Conservation (phyloP, 2,329 filamentous ascomycete species). For the Cryphonectria parasitica region DNA sequence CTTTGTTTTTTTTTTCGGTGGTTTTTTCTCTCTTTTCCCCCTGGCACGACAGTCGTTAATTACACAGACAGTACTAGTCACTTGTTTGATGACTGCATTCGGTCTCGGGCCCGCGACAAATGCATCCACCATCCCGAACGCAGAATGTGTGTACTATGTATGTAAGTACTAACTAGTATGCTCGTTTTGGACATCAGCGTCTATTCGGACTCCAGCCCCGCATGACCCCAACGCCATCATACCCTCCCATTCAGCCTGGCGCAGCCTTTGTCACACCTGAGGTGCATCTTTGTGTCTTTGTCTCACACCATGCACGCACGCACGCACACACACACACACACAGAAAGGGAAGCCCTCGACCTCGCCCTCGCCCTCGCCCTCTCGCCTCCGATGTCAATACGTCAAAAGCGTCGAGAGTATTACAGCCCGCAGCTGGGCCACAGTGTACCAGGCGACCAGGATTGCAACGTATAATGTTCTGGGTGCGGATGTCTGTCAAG, state of each 20-base stretch:
- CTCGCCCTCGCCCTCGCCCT: conserved; percentile 5
- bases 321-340: not conserved
- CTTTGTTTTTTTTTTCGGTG: not conserved
- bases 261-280: not conserved
- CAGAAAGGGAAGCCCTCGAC: not conserved
- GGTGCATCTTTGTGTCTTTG: not conserved
- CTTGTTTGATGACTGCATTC: not conserved
- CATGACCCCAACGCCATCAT: not conserved
- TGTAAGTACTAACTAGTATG: not conserved
- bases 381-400: not conserved
- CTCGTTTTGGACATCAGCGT: not conserved
- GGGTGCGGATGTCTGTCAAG: not conserved
- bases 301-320: not conserved
- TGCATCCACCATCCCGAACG: conserved; percentile 1
- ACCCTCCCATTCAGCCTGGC: conserved; percentile 1
- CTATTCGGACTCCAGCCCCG: not conserved
- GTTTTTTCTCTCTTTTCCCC: not conserved
- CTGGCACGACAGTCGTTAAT: not conserved
- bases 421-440: not conserved
- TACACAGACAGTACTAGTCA: not conserved
- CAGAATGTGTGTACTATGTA: not conserved
- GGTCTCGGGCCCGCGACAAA: not conserved
- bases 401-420: not conserved
- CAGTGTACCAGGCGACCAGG: not conserved
- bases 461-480: not conserved